Conservation (phyloP, 192 early-diverging fungal genomes). For the Rhizophagus sp. region DNA sequence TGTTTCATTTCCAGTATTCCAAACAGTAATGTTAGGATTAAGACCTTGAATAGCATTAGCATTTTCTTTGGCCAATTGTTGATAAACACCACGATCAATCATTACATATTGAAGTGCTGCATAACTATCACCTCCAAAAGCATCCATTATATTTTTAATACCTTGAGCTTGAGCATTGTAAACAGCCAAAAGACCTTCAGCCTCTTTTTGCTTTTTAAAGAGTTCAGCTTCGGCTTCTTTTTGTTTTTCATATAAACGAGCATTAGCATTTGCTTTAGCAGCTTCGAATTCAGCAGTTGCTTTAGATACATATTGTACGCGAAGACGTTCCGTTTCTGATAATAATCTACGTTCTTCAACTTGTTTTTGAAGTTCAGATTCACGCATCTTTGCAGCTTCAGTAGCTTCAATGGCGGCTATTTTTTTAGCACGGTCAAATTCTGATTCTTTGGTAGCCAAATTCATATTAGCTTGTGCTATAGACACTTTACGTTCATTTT, state of each 20-base stretch:
- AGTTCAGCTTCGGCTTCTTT: conserved; percentile 40
- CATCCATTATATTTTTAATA: conserved; percentile 31
- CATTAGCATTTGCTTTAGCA: conserved; percentile 42
- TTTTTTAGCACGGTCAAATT: conserved; percentile 42
- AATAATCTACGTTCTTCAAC: conserved; percentile 44
- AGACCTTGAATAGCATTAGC: conserved; percentile 53
- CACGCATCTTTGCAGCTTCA: conserved; percentile 41
- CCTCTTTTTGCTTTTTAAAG: conserved; percentile 32
- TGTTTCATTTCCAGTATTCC: conserved; percentile 40
- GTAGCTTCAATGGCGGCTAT: conserved; percentile 54
- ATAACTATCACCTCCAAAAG: conserved; percentile 38
- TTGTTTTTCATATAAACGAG: conserved; percentile 41
- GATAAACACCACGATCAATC: conserved; percentile 51
- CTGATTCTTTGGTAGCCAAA: conserved; percentile 38
- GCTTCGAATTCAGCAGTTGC: conserved; percentile 51
- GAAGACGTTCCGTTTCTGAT: conserved; percentile 45
- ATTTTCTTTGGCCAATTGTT: conserved; percentile 50
- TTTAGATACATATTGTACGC: conserved; percentile 47
- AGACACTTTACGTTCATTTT: conserved; percentile 47
- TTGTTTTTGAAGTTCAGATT: conserved; percentile 48
- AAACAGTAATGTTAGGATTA: conserved; percentile 55
- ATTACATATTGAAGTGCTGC: conserved; percentile 53
- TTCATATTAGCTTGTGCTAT: conserved; percentile 44
- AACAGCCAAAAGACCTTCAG: conserved; percentile 43
- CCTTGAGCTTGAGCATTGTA: conserved; percentile 51